Evolutionary conservation across 495 filamentous ascomycete genomes (phyloP).

Genomic region (Thozetella sp.): DNA sequence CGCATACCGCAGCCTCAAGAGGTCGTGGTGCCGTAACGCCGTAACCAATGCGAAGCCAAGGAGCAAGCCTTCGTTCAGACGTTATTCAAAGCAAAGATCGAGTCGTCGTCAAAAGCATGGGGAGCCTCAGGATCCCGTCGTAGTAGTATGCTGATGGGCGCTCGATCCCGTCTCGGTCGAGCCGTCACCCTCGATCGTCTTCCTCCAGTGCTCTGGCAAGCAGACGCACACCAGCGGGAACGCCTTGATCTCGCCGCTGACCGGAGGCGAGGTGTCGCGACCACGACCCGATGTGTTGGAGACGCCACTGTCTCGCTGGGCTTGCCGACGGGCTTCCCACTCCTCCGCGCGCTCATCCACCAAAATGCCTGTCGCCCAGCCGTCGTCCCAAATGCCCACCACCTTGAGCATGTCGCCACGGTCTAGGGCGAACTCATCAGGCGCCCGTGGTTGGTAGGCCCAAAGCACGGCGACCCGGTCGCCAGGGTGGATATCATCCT

Average conservation of each 20-base stretch:
- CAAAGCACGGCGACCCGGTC: constrained; percentile 91
- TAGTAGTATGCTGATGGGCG: constrained; percentile 30
- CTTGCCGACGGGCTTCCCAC: constrained; percentile 74
- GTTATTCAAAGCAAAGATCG: constrained; percentile 27
- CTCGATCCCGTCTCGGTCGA: constrained; percentile 58
- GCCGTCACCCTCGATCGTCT: constrained; percentile 90
- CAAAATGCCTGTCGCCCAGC: constrained; percentile 94
- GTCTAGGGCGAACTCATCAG: constrained; percentile 92
- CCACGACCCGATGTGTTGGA: constrained; percentile 74
- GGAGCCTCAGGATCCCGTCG: constrained; percentile 26
- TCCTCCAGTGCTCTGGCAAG: constrained; percentile 94
- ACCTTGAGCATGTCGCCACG: constrained; percentile 98
- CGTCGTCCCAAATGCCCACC: constrained; percentile 99
- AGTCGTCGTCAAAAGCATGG: constrained; percentile 22
- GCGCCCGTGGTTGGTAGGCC: constrained; percentile 94
- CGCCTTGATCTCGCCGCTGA: constrained; percentile 89
- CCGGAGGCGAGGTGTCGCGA: constrained; percentile 63
- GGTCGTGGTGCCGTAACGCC: constrained; percentile 29
- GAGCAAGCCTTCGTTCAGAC: constrained; percentile 25
- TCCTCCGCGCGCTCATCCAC: constrained; percentile 85
- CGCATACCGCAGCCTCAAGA: too few relatives aligned
- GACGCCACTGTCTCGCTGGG: constrained; percentile 90
- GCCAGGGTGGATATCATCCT: constrained; percentile 91
- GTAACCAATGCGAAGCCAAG: constrained; percentile 39
- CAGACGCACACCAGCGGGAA: constrained; percentile 99